phyloP scores from a whole-genome alignment of 805 yeast species.

The Kodamaea nitidulidarum region DNA sequence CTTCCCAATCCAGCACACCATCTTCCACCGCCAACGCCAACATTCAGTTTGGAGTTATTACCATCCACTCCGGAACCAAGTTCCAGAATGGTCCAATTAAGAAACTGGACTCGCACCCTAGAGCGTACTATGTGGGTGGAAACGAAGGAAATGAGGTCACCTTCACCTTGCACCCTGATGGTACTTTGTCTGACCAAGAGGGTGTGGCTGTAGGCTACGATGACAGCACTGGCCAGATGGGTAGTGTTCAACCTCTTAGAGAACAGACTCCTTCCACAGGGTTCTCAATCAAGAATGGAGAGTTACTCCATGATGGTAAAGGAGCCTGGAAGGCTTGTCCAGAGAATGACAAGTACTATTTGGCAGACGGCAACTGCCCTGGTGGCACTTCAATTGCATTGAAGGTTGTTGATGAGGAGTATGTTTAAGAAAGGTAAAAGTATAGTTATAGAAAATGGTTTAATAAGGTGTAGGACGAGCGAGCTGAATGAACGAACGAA shows the following conservation, averaged over 20 bases:
- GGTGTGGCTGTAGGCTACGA: conserved; percentile 28
- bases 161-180: conserved; percentile 23
- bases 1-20: conserved; percentile 1
- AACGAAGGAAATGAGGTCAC: conserved; percentile 22
- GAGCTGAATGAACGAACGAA: too few species aligned
- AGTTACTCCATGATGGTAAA: conserved; percentile 29
- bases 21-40: conserved; percentile 3
- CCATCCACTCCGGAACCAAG: conserved; percentile 22
- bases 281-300: conserved; percentile 35
- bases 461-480: too few species aligned
- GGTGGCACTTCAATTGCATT: conserved; percentile 29
- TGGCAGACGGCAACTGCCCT: conserved; percentile 22
- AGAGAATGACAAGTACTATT: conserved; percentile 20
- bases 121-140: conserved; percentile 34
- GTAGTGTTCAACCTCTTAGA: conserved; percentile 30
- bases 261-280: conserved; percentile 34
- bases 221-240: conserved; percentile 29
- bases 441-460: too few species aligned
- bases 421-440: too few species aligned
- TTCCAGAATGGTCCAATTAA: conserved; percentile 24
- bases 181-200: conserved; percentile 29
- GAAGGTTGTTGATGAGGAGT: conserved; percentile 12
- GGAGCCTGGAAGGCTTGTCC: conserved; percentile 39
- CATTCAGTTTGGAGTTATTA: conserved; percentile 17
- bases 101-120: conserved; percentile 28